phyloP scores from a whole-genome alignment of 768 basidiomycete species.

The Leccinum truebloodii region DNA sequence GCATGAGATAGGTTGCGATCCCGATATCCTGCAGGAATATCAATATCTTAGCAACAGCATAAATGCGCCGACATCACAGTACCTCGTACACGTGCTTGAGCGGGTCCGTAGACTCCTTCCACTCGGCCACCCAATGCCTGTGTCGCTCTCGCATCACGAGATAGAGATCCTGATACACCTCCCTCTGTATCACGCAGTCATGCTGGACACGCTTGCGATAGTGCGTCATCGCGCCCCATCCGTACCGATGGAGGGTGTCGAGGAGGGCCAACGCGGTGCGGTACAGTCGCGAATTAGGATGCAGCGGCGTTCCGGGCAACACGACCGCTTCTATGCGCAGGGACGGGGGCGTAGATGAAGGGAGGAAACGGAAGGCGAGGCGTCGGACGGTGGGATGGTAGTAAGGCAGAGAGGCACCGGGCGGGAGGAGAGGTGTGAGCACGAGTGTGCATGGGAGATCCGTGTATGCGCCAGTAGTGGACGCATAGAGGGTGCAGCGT shows the following conservation, averaged over 20 bases:
- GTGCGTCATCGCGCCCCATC: slow-evolving; percentile 78
- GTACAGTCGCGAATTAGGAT: slow-evolving; percentile 65
- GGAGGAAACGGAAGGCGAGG: slow-evolving; percentile 78
- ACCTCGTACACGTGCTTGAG: slow-evolving; percentile 91
- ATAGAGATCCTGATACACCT: slow-evolving; percentile 89
- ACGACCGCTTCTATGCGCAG: slow-evolving; percentile 25
- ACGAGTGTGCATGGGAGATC: slow-evolving; percentile 44
- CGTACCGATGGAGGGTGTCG: slow-evolving; percentile 83
- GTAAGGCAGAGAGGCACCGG: slow-evolving; percentile 64
- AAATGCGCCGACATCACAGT: background rate
- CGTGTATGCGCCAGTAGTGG: slow-evolving; percentile 17
- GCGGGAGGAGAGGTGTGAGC: slow-evolving; percentile 56
- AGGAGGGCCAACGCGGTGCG: slow-evolving; percentile 81
- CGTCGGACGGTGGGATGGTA: slow-evolving; percentile 86
- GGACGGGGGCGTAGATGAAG: slow-evolving; percentile 24
- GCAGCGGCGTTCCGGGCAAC: slow-evolving; percentile 48
- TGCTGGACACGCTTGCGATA: slow-evolving; percentile 88
- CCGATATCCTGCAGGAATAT: slow-evolving; percentile 77
- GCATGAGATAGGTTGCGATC: slow-evolving; percentile 90
- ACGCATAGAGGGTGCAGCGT: slow-evolving; percentile 71
- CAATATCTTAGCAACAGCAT: background rate
- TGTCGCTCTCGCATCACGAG: slow-evolving; percentile 83
- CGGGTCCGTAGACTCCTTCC: slow-evolving; percentile 85
- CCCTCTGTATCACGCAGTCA: slow-evolving; percentile 74
- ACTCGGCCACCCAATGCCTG: slow-evolving; percentile 69